Percentiles rank a stretch among this genome's conserved stretches.
Evolutionary conservation across 768 basidiomycete genomes (phyloP).

Genomic region (Kwoniella bestiolae): DNA sequence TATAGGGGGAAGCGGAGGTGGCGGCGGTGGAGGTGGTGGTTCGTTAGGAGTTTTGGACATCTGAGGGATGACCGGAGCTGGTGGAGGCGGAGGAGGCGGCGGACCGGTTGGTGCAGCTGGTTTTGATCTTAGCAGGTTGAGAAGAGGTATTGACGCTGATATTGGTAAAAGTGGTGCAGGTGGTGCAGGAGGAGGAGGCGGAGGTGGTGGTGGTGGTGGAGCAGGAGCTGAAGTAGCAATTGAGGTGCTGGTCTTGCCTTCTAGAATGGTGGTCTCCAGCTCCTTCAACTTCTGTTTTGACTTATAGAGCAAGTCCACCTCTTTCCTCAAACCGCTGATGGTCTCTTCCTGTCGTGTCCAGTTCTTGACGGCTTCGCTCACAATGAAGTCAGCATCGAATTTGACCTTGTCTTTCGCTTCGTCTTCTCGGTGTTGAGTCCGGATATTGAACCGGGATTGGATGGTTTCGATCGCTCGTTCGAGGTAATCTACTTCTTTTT

Average conservation of each 20-base stretch:
- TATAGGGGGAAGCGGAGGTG: constrained; percentile 34
- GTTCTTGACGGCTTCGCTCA: constrained; percentile 70
- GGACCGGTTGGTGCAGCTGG: constrained; percentile 6
- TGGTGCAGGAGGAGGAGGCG: constrained; percentile 30
- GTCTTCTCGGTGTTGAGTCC: constrained; percentile 29
- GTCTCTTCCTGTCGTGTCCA: constrained; percentile 72
- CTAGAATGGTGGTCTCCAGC: neutral
- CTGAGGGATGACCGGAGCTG: too few species aligned
- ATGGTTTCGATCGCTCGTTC: constrained; percentile 87
- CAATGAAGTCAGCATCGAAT: constrained; percentile 60
- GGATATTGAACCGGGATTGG: constrained; percentile 74
- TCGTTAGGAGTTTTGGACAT: too few species aligned
- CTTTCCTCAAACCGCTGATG: constrained; percentile 61
- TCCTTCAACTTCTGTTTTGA: constrained; percentile 59
- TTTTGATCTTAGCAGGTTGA: neutral
- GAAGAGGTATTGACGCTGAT: constrained; percentile 29
- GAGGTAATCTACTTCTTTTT: constrained; percentile 73
- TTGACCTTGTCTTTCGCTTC: neutral
- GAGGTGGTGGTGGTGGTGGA: constrained; percentile 12
- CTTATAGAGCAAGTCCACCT: constrained; percentile 49
- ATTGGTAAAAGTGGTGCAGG: constrained; percentile 44
- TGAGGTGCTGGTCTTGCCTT: neutral
- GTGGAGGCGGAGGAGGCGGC: constrained; percentile 21
- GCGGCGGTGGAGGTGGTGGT: constrained; percentile 24
- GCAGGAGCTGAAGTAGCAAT: neutral